A percentile compares a stretch with the other conserved stretches of the same genome.
Evolutionary conservation across 768 basidiomycete species (phyloP).

Genomic region (Boletus edulis): DNA sequence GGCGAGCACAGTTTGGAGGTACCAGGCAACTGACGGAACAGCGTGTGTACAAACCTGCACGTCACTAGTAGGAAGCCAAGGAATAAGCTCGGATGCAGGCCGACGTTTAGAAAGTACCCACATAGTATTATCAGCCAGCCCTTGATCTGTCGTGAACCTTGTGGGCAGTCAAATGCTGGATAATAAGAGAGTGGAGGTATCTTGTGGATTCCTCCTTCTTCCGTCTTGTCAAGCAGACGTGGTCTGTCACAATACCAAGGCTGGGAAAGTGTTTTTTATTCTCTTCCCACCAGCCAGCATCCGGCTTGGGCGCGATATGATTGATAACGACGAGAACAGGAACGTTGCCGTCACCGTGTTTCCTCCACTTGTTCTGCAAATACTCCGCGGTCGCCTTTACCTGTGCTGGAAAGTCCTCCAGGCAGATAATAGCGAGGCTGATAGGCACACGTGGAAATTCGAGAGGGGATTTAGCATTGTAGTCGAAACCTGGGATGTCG

Average conservation of each 20-base stretch:
- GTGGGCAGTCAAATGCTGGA: constrained; percentile 10
- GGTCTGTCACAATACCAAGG: constrained; percentile 11
- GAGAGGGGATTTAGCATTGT: constrained; percentile 17
- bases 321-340: constrained; percentile 22
- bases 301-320: constrained; percentile 18
- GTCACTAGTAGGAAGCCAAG: neutral
- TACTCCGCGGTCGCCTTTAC: constrained; percentile 21
- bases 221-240: constrained; percentile 18
- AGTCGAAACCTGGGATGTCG: constrained; percentile 23
- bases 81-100: neutral
- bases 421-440: constrained; percentile 22
- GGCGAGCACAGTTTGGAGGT: no score
- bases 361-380: constrained; percentile 15
- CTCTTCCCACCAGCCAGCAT: constrained; percentile 21
- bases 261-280: constrained; percentile 21
- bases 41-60: no score
- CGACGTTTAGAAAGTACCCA: neutral
- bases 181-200: constrained; percentile 15
- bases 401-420: constrained; percentile 20
- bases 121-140: neutral
- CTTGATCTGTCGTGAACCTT: neutral
- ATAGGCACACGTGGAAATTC: constrained; percentile 19
- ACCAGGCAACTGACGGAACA: no score
- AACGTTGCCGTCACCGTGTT: constrained; percentile 12
- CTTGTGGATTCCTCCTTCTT: constrained; percentile 19